Conservation (phyloP, 306 rosid species). For the Cajanus cajan region DNA sequence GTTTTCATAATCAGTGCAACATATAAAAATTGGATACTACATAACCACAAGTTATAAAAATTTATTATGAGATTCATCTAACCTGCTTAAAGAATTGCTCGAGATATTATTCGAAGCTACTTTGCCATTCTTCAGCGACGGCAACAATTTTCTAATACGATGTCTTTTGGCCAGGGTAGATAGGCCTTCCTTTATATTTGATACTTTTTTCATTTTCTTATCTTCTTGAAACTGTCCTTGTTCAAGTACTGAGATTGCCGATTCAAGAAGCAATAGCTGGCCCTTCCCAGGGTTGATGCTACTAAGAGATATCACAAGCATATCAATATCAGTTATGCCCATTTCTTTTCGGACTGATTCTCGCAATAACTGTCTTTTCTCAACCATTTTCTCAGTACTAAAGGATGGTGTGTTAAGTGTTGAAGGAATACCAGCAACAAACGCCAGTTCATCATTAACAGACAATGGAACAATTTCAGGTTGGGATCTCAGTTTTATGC, state of each 20-base stretch:
- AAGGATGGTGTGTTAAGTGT: slow-evolving; percentile 86
- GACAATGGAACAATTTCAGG: slow-evolving; percentile 85
- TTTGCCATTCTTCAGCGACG: slow-evolving; percentile 39
- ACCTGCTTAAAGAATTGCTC: slow-evolving; percentile 39
- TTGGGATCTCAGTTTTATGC: slow-evolving; percentile 67
- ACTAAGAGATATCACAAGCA: slow-evolving; percentile 87
- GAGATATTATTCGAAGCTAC: slow-evolving; percentile 35
- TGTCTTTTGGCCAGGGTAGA: slow-evolving; percentile 51
- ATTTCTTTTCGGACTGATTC: slow-evolving; percentile 82
- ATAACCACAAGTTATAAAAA: slow-evolving; percentile 18
- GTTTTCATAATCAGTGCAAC: slow-evolving; percentile 38
- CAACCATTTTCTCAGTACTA: slow-evolving; percentile 72
- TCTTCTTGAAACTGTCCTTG: slow-evolving; percentile 38
- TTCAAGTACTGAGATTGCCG: slow-evolving; percentile 58
- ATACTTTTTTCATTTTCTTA: slow-evolving; percentile 39
- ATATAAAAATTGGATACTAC: slow-evolving; percentile 31
- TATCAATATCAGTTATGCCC: slow-evolving; percentile 74
- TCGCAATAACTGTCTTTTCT: slow-evolving; percentile 68
- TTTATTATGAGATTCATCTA: slow-evolving; percentile 22
- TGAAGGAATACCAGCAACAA: slow-evolving; percentile 83
- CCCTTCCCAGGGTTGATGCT: slow-evolving; percentile 98
- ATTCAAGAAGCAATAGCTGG: slow-evolving; percentile 84
- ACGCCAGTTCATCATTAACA: slow-evolving; percentile 89
- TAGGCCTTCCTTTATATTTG: slow-evolving; percentile 35
- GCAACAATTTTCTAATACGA: slow-evolving; percentile 59